These are phyloP conservation scores for Pythium phragmitis DNA, from an alignment of 352 stramenopile genomes.

Conservation along the genomic window DNA sequence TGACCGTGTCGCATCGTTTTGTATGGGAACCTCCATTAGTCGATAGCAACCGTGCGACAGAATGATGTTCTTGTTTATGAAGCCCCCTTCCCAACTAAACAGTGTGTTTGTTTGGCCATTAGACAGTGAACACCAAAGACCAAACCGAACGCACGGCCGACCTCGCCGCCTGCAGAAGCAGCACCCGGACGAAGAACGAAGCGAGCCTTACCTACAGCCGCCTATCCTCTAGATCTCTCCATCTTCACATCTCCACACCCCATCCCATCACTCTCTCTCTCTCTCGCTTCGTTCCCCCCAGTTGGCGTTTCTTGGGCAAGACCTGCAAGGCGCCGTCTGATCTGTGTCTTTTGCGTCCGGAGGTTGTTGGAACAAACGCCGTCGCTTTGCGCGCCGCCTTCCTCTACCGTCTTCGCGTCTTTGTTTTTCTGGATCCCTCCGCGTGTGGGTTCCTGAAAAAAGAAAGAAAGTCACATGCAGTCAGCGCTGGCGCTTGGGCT, in stretches of 20 bases:
- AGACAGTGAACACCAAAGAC: slow-evolving; percentile 2
- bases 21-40: neutral
- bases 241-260: neutral
- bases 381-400: too few species aligned
- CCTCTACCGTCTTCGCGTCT: neutral
- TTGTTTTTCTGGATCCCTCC: too few species aligned
- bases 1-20: neutral
- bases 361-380: neutral
- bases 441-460: neutral
- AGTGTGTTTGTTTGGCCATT: slow-evolving; percentile 23
- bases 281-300: neutral
- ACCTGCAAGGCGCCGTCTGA: neutral
- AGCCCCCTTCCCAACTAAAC: neutral
- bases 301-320: neutral
- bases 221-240: neutral
- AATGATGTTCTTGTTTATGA: slow-evolving; percentile 29
- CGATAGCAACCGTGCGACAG: slow-evolving; percentile 8
- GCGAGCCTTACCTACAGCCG: neutral
- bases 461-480: slow-evolving; percentile 37
- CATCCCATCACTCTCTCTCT: neutral
- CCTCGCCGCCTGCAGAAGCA: neutral
- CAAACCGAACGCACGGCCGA: neutral
- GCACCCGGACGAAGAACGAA: neutral
- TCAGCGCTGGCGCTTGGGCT: slow-evolving; percentile 51
- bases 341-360: neutral